Base-by-base conservation (phyloP, 2,329 filamentous ascomycete species). In the Torrubiella hemipterigena region DNA sequence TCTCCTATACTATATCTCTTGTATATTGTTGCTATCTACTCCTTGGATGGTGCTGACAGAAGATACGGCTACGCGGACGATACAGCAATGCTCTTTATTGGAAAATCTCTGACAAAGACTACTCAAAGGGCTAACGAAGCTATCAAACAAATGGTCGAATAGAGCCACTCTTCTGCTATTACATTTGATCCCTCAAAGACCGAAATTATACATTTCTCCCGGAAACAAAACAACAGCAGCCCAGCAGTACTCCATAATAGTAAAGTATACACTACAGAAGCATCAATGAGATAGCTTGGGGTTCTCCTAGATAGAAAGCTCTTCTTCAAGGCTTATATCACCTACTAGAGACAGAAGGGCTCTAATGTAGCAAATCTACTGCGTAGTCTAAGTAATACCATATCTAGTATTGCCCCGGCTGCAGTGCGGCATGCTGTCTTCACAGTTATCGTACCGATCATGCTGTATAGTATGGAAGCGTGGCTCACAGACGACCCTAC, bases 161-260 rank as follows among this genome's bases (percentile, higher is more conserved):
- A 34, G 38, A 41, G 44, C 8, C 30, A 23, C 12, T 31, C 24
- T 4, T 40, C 42, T 21, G 38, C 30, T 16, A 33, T 47, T 19
- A 32, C 34, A 7, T 47, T 47, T 25, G 35, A 42, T 29, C 35
- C 29, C 7, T 32, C 29, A 5, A 47, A 47, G 27, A 42, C 40
- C 14, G 36, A 47, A 29, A 36, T 43, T 3, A 43, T 47, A n/a
- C 35, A 47, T 24, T 42, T 45, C 30, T 31, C 33, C 7, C 27
- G n/a, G n/a, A n/a, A n/a, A n/a, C n/a, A n/a, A n/a, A n/a, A n/a
- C n/a, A n/a, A n/a, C n/a, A n/a, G n/a, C n/a, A n/a, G n/a, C n/a
- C n/a, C 26, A 8, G n/a, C 27, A 4, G 30, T 39, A 17, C 17
- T 28, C 26, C 30, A 38, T 24, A 16, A 25, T 16, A 23, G 28